Percentiles rank a stretch among this genome's conserved stretches.
phyloP scores from a whole-genome alignment of 768 basidiomycete species.

The Boletus speciosus region DNA sequence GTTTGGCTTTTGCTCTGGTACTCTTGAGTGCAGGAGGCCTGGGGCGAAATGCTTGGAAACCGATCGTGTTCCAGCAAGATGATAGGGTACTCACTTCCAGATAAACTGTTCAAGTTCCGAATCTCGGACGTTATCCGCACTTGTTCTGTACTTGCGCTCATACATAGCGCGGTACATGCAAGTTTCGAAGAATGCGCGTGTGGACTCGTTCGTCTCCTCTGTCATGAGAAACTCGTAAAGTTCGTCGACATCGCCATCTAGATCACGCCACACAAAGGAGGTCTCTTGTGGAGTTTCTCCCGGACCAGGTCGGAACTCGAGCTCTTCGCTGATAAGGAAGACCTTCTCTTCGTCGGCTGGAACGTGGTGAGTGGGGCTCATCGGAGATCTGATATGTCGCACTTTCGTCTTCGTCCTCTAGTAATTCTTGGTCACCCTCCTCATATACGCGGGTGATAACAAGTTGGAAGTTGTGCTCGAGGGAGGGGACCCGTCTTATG shows the following conservation, averaged over 20 bases:
- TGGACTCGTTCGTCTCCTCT: conserved; percentile 70
- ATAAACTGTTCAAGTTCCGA: conserved; percentile 75
- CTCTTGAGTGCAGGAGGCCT: conserved; percentile 24
- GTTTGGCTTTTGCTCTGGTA: conserved; percentile 16
- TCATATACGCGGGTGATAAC: conserved; percentile 97
- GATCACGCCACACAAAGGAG: conserved; percentile 88
- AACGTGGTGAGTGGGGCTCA: conserved; percentile 4
- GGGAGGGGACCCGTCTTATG: conserved; percentile 74
- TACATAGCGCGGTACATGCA: conserved; percentile 97
- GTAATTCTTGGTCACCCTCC: conserved; percentile 90
- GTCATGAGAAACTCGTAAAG: conserved; percentile 89
- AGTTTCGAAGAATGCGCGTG: conserved; percentile 85
- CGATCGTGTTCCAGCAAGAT: background rate
- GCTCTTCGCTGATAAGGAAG: conserved; percentile 87
- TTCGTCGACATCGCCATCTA: conserved; percentile 89
- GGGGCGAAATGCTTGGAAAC: conserved; percentile 1
- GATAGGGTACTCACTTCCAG: conserved; percentile 61
- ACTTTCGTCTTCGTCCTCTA: conserved; percentile 94
- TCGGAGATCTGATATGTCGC: conserved; percentile 24
- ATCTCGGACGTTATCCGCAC: conserved; percentile 66
- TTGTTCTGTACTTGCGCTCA: conserved; percentile 81
- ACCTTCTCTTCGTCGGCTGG: conserved; percentile 91
- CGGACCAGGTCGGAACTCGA: conserved; percentile 76
- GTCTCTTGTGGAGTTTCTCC: conserved; percentile 72
- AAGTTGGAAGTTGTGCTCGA: conserved; percentile 82